Conservation (phyloP, 257 asterid genomes). For the Rhazya stricta region DNA sequence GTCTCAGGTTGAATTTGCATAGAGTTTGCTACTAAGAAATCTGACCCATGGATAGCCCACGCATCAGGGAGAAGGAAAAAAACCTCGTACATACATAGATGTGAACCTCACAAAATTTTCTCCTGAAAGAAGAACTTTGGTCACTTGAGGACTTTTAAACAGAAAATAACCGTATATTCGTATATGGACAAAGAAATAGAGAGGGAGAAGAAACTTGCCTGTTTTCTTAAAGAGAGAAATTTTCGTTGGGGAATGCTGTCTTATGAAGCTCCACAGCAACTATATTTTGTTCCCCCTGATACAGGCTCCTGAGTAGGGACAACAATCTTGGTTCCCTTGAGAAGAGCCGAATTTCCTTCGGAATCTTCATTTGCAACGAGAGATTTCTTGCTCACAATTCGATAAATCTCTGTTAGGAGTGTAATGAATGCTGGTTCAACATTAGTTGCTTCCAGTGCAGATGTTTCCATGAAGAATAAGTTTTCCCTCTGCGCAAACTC, state of each 20-base stretch:
- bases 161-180: not conserved
- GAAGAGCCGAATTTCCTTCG: slow-evolving; percentile 64
- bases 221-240: not conserved
- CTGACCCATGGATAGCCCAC: not conserved
- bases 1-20: not conserved
- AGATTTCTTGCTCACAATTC: slow-evolving; percentile 66
- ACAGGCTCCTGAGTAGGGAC: slow-evolving; percentile 65
- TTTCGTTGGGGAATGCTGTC: slow-evolving; percentile 13
- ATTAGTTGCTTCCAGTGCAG: slow-evolving; percentile 78
- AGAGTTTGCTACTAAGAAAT: slow-evolving; percentile 1
- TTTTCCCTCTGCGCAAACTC: slow-evolving; percentile 78
- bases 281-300: slow-evolving; percentile 40
- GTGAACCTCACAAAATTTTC: slow-evolving; percentile 1
- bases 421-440: slow-evolving; percentile 74
- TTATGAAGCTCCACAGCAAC: slow-evolving; percentile 64
- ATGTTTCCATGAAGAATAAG: slow-evolving; percentile 83
- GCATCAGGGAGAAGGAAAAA: not conserved
- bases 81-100: not conserved
- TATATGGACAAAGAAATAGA: not conserved
- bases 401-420: slow-evolving; percentile 65
- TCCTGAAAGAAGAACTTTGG: not conserved
- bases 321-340: slow-evolving; percentile 61
- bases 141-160: not conserved
- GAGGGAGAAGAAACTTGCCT: not conserved
- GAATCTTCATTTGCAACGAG: slow-evolving; percentile 73